Conservation (phyloP, 2,329 filamentous ascomycete genomes). For the Alternaria sp. region DNA sequence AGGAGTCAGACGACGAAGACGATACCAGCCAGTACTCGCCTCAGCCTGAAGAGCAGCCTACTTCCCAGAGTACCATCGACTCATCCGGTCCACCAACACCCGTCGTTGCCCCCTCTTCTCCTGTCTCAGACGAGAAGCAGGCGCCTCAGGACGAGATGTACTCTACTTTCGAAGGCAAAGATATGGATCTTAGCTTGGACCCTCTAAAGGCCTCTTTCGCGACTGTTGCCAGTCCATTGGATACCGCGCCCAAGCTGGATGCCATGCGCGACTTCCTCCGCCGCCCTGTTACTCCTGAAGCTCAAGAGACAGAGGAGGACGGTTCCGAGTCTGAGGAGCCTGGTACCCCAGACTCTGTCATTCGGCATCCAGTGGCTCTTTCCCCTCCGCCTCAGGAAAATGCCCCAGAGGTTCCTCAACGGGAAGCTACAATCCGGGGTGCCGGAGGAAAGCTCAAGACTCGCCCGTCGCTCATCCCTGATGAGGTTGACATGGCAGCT, state of each 20-base stretch:
- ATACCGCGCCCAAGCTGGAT: constrained; percentile 46
- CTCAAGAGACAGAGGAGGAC: constrained; percentile 36
- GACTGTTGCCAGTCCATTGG: constrained; percentile 37
- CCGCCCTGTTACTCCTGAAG: constrained; percentile 61
- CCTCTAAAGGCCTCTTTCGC: constrained; percentile 58
- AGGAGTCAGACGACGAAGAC: constrained; percentile 53
- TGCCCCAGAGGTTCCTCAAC: constrained; percentile 76
- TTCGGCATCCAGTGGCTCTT: constrained; percentile 70
- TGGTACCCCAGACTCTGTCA: constrained; percentile 86
- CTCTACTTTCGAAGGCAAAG: constrained; percentile 56
- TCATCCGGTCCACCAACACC: constrained; percentile 56
- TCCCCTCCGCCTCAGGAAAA: constrained; percentile 52
- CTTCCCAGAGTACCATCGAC: constrained; percentile 44
- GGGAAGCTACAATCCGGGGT: constrained; percentile 86
- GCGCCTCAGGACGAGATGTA: constrained; percentile 53
- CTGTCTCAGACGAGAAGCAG: constrained; percentile 37
- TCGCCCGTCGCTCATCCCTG: constrained; percentile 83
- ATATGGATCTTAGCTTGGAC: constrained; percentile 62
- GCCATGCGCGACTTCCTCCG: constrained; percentile 47
- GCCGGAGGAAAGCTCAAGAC: constrained; percentile 88
- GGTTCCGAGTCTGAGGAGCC: constrained; percentile 67
- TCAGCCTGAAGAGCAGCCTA: constrained; percentile 45
- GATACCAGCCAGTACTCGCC: constrained; percentile 65
- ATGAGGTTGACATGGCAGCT: constrained; percentile 86
- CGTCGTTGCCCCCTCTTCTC: constrained; percentile 40